A percentile compares a stretch with the other conserved stretches of the same genome.
These are phyloP conservation scores for Diaporthe nobilis DNA, from an alignment of 2,329 filamentous ascomycete genomes.

Conservation along the genomic window DNA sequence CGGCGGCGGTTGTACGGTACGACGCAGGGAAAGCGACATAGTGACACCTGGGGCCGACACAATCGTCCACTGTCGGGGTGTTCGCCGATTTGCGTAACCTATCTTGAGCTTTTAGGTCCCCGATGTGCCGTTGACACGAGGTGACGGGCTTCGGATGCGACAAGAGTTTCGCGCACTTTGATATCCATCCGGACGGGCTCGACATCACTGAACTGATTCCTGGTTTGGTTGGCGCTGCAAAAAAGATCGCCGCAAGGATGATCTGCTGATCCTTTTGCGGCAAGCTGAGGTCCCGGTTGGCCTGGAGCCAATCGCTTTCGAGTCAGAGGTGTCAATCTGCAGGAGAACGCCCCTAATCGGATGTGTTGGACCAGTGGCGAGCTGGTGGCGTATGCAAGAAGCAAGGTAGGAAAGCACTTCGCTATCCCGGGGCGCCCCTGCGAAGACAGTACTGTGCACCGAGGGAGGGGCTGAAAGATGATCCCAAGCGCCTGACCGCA, in stretches of 20 bases:
- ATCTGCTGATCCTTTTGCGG: slow-evolving; percentile 34
- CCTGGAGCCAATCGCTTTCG: slow-evolving; percentile 26
- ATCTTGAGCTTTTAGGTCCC: slow-evolving; percentile 11
- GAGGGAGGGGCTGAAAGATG: slow-evolving; percentile 23
- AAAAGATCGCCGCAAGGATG: slow-evolving; percentile 30
- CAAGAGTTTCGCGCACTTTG: not conserved
- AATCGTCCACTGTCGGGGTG: slow-evolving; percentile 13
- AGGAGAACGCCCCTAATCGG: slow-evolving; percentile 21
- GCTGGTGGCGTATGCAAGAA: slow-evolving; percentile 25
- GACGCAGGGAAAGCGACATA: slow-evolving; percentile 8
- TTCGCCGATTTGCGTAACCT: slow-evolving; percentile 35
- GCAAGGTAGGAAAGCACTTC: slow-evolving; percentile 33
- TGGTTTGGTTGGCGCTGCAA: slow-evolving; percentile 18
- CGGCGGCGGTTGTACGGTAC: slow-evolving; percentile 8
- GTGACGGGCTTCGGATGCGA: not conserved
- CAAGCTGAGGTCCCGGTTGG: slow-evolving; percentile 34
- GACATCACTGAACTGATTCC: slow-evolving; percentile 18
- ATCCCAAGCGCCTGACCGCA: slow-evolving; percentile 11
- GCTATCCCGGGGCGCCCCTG: slow-evolving; percentile 20
- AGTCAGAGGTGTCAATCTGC: slow-evolving; percentile 32
- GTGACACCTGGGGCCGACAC: slow-evolving; percentile 26
- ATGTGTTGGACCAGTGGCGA: slow-evolving; percentile 26
- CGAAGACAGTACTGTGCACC: not conserved
- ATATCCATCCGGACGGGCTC: slow-evolving; percentile 1
- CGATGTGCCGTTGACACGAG: slow-evolving; percentile 25